A percentile compares a stretch with the other conserved stretches of the same genome.
phyloP scores from a whole-genome alignment of 192 early-diverging fungal genomes.

The Coemansia sp. region DNA sequence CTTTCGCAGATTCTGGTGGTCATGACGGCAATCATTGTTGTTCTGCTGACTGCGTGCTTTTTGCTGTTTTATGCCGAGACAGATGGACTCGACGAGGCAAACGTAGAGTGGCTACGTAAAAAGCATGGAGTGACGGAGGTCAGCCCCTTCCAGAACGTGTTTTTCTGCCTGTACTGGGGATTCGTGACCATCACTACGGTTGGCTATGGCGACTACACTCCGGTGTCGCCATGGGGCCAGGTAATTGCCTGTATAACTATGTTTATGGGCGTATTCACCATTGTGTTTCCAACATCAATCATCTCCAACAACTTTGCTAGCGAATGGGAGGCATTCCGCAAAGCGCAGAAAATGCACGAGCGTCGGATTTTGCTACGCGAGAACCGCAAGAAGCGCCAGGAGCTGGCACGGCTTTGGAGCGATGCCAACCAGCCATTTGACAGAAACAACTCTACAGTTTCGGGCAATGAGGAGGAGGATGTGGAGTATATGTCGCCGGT shows the following conservation, averaged over 20 bases:
- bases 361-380: constrained; percentile 28
- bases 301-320: constrained; percentile 57
- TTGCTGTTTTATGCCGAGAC: constrained; percentile 47
- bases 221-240: constrained; percentile 52
- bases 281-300: constrained; percentile 58
- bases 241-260: constrained; percentile 54
- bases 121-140: constrained; percentile 31
- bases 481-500: neutral
- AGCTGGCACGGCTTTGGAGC: constrained; percentile 18
- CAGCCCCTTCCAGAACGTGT: constrained; percentile 56
- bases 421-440: constrained; percentile 31
- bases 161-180: constrained; percentile 56
- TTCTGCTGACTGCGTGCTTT: constrained; percentile 42
- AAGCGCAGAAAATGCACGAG: constrained; percentile 37
- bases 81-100: constrained; percentile 27
- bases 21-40: constrained; percentile 32
- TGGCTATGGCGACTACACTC: constrained; percentile 57
- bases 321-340: constrained; percentile 54
- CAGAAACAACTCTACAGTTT: neutral
- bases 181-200: constrained; percentile 57
- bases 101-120: constrained; percentile 46
- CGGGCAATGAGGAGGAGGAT: constrained; percentile 4
- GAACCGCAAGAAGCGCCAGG: constrained; percentile 20
- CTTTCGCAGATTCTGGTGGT: constrained; percentile 39
- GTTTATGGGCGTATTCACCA: constrained; percentile 56